phyloP scores from a whole-genome alignment of 257 asterid genomes.

The Solanum sejunctum region DNA sequence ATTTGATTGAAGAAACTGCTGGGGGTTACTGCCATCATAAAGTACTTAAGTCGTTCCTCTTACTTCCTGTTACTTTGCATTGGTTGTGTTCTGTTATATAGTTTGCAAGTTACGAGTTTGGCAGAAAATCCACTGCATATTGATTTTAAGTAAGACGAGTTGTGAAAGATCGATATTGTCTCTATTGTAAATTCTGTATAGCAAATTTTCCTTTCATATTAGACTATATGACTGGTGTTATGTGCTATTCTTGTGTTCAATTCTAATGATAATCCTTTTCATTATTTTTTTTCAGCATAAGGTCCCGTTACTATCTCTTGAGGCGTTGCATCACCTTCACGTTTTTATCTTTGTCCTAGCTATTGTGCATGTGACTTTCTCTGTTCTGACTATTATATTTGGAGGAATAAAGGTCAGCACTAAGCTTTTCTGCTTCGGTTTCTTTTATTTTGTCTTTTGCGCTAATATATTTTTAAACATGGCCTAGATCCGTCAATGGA shows the following conservation, averaged over 20 bases:
- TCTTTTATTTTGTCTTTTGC: background rate
- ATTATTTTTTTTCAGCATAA: constrained; percentile 22
- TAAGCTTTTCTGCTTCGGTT: background rate
- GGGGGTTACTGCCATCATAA: background rate
- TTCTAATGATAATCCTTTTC: background rate
- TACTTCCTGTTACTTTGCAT: background rate
- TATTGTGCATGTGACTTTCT: constrained; percentile 47
- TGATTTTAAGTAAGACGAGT: background rate
- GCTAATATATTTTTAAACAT: background rate
- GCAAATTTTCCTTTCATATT: background rate
- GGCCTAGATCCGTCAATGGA: constrained; percentile 40
- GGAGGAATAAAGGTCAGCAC: constrained; percentile 48
- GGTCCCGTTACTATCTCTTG: constrained; percentile 45
- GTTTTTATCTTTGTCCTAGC: constrained; percentile 72
- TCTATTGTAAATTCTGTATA: background rate
- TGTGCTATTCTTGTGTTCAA: background rate
- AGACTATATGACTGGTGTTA: background rate
- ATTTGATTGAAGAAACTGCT: background rate
- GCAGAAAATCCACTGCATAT: background rate
- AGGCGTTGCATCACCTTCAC: constrained; percentile 67
- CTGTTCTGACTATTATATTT: constrained; percentile 50
- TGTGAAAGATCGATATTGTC: background rate
- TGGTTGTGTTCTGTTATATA: background rate
- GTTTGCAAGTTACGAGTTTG: background rate
- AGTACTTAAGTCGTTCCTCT: background rate